Conservation (phyloP, 2,329 filamentous ascomycete genomes). For the Hypoxylon rubiginosum region DNA sequence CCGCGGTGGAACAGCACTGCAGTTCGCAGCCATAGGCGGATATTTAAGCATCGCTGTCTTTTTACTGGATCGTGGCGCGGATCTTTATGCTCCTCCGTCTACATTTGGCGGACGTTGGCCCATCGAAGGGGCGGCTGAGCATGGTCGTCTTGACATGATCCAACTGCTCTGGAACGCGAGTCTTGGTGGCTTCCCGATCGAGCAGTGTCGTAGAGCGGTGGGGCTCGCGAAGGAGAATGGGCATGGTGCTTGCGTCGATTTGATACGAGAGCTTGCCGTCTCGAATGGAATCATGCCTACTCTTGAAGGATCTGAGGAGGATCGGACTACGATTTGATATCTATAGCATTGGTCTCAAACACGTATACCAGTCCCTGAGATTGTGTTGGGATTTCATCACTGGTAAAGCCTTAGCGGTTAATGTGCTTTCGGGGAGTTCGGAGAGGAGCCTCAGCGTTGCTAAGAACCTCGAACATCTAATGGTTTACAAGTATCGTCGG, state of each 20-base stretch:
- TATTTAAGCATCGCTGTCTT: slow-evolving; percentile 38
- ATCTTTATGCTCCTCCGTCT: slow-evolving; percentile 18
- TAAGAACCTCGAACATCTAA: too few species aligned
- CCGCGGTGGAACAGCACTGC: slow-evolving; percentile 40
- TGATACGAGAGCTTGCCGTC: slow-evolving; percentile 26
- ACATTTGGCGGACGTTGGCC: slow-evolving; percentile 36
- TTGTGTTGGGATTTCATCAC: too few species aligned
- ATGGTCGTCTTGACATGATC: slow-evolving; percentile 42
- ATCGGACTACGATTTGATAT: neutral
- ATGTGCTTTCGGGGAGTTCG: too few species aligned
- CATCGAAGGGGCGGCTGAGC: slow-evolving; percentile 38
- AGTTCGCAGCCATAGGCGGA: slow-evolving; percentile 39
- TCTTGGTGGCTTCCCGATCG: slow-evolving; percentile 12
- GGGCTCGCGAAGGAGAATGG: slow-evolving; percentile 33
- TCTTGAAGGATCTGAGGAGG: slow-evolving; percentile 13
- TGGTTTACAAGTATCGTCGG: too few species aligned
- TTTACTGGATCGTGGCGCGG: slow-evolving; percentile 29
- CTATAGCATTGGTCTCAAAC: too few species aligned
- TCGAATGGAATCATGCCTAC: slow-evolving; percentile 16
- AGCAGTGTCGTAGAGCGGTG: slow-evolving; percentile 32
- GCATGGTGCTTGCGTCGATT: slow-evolving; percentile 28
- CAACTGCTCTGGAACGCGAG: slow-evolving; percentile 35
- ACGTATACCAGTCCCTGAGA: too few species aligned
- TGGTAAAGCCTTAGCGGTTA: too few species aligned
- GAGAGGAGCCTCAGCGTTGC: too few species aligned